Evolutionary conservation across 176 grass and related monocot species (phyloP), one percentile per base, ranked within the genome.

Genomic region (Pontederia crassipes): DNA sequence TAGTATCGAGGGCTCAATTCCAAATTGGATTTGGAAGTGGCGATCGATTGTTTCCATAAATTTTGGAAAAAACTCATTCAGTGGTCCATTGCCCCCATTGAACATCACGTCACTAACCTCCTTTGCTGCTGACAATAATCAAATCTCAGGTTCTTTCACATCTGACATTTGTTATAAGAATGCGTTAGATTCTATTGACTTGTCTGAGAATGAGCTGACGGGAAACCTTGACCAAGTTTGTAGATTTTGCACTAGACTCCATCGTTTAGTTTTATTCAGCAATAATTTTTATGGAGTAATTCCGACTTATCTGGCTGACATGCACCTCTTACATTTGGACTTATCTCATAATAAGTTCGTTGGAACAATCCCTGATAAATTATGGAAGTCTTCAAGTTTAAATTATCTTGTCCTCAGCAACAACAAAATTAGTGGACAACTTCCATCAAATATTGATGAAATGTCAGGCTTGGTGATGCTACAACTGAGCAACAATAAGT

Each of bases 201-300:
- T 98, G 63, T 80, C 78, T 49, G 72, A 88, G 65, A 98, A 98
- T 59, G 76, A 80, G 61, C 60, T 92, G 20, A 85, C 77, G 17
- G 87, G 87, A 55, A 89, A 59, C 64, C 83, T 98, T 10, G 65
- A 66, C 16, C 67, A 77, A 73, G 68, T 76, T 54, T 83, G 88
- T 74, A 86, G 75, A 76, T 57, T 29, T 57, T 98, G 93, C 73
- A 75, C 14, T 57, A 86, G 86, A 13, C 77, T 98, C 67, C 92
- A 74, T 18, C 81, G 86, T 52, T 65, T 98, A 47, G 77, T 86
- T 64, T 75, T 98, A 68, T 40, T 73, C 62, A 79, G 79, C 24
- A 98, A 98, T 72, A 79, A 81, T 49, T 68, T 98, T 81, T 74
- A 82, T 79, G 93, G 93, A n/a, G 77, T 81, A 75, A 69, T 98